Evolutionary conservation across 176 grass and related monocot species (phyloP), one percentile per base, ranked within the genome.

Genomic region (Juncus inflexus): DNA sequence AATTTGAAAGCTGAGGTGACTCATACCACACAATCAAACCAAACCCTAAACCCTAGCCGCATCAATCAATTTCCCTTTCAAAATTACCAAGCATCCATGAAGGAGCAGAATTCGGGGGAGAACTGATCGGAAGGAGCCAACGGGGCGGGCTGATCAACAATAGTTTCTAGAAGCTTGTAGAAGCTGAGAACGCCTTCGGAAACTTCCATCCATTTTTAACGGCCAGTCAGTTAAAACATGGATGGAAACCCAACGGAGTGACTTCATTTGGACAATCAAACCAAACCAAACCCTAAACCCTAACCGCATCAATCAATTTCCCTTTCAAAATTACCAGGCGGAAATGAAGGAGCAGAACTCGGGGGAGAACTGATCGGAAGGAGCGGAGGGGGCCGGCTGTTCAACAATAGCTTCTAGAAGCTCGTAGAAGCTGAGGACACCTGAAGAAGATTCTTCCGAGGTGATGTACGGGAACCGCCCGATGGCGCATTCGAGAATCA

Each of bases 361-460:
- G 61, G 88, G 88, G 50, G 88, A 97, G 60, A 97, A 97, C 70
- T 97, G 94, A 73, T 97, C 88, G 35, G 82, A 42, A 19, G 94
- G 88, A 37, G 94, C 85, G 60, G 77, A 89, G 74, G 92, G 92
- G 76, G 92, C 82, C 72, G 87, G 87, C 53, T 88, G 92, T 55
- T 97, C 92, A 63, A 97, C 92, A 59, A 97, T 97, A 59, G 94
- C 94, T 79, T 91, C 92, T 52, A 96, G 68, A 39, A 97, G 75
- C 70, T 97, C 94, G 64, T 97, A 97, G 75, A 97, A 97, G 78
- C 82, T 97, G 67, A 89, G 47, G 77, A 74, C 90, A 36, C 86
- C 80, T 56, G 64, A 69, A 65, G 83, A n/a, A n/a, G n/a, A n/a
- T n/a, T n/a, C 82, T 74, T 97, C 88, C 39, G 82, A 83, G 53